Evolutionary conservation across 768 basidiomycete species (phyloP).

Genomic region (Lactifluus volemus): DNA sequence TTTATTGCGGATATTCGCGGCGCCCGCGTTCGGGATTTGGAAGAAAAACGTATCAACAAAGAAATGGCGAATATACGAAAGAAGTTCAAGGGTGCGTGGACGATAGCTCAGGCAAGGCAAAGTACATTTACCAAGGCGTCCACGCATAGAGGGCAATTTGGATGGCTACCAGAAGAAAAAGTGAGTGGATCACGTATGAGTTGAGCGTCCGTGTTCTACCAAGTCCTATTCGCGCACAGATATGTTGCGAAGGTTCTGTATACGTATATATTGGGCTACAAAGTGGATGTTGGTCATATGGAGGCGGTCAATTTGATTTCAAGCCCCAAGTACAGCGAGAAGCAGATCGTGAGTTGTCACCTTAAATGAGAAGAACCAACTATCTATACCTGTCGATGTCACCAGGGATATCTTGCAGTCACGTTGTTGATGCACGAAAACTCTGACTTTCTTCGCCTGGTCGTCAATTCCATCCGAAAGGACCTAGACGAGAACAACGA

Average conservation of each 20-base stretch:
- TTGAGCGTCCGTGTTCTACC: not conserved
- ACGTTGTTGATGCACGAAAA: slow-evolving; percentile 99
- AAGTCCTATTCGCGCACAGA: slow-evolving; percentile 27
- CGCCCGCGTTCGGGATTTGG: slow-evolving; percentile 90
- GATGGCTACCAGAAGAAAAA: slow-evolving; percentile 93
- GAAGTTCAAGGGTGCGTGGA: slow-evolving; percentile 82
- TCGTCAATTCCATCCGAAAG: slow-evolving; percentile 97
- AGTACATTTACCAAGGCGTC: not conserved
- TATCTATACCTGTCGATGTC: slow-evolving; percentile 7
- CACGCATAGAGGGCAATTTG: slow-evolving; percentile 60
- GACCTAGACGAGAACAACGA: slow-evolving; percentile 93
- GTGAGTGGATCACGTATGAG: slow-evolving; percentile 34
- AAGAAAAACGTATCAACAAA: slow-evolving; percentile 98
- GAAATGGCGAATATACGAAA: slow-evolving; percentile 99
- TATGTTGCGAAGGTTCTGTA: slow-evolving; percentile 99
- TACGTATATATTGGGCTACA: slow-evolving; percentile 98
- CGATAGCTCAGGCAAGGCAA: not conserved
- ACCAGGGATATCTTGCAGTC: slow-evolving; percentile 92
- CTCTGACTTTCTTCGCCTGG: slow-evolving; percentile 90
- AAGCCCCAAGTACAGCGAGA: slow-evolving; percentile 92
- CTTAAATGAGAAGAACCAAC: not conserved
- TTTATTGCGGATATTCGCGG: slow-evolving; percentile 99
- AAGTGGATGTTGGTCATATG: slow-evolving; percentile 98
- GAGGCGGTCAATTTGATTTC: slow-evolving; percentile 98
- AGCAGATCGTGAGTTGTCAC: slow-evolving; percentile 79